Percentiles rank a stretch among this genome's conserved stretches.
Conservation (phyloP, 108 stramenopile genomes). For the Cyclotella baltica region DNA sequence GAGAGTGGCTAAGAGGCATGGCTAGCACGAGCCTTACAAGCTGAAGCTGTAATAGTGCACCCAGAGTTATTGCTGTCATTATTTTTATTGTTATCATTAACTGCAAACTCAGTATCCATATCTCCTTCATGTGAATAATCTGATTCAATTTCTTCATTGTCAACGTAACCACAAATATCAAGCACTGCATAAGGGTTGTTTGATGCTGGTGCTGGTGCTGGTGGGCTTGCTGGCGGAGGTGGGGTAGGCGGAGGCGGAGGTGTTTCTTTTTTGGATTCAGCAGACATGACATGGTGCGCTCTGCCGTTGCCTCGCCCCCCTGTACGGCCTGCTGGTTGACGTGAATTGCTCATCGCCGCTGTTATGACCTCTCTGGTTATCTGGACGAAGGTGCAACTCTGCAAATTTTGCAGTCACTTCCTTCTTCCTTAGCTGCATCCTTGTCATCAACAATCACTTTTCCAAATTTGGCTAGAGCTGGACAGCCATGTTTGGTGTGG, state of each 20-base stretch:
- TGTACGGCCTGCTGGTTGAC: too few species aligned
- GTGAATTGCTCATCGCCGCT: too few species aligned
- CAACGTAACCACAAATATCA: background rate
- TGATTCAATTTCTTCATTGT: background rate
- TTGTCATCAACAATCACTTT: background rate
- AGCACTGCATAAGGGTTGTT: background rate
- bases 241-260: background rate
- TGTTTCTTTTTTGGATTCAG: background rate
- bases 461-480: background rate
- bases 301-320: too few species aligned
- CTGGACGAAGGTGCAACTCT: background rate
- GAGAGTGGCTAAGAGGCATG: background rate
- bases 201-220: background rate
- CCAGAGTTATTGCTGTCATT: background rate
- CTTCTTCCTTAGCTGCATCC: background rate
- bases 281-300: background rate
- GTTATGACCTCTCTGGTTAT: background rate
- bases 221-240: background rate
- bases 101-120: constrained; percentile 1
- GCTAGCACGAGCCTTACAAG: background rate
- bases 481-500: background rate
- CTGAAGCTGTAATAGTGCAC: background rate
- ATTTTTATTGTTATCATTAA: background rate
- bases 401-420: background rate
- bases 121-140: background rate